Evolutionary conservation across 495 filamentous ascomycete species (phyloP).

Genomic region (Elasticomyces elasticus): DNA sequence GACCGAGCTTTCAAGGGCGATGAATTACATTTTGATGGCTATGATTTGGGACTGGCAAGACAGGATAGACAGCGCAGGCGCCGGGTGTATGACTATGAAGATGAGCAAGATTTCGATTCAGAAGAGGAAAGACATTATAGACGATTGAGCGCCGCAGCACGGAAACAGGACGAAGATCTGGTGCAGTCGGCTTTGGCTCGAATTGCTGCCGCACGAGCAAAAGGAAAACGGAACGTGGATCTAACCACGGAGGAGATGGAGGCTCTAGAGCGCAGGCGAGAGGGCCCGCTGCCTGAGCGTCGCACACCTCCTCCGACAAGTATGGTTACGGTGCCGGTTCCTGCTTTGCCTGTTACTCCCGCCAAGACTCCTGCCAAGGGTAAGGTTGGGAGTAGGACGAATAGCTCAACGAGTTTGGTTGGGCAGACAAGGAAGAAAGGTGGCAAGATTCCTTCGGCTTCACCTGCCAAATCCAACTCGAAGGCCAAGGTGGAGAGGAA

Average conservation of each 20-base stretch:
- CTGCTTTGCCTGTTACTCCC: constrained; percentile 15
- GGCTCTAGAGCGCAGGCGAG: constrained; percentile 52
- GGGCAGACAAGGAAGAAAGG: constrained; percentile 10
- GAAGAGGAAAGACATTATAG: constrained; percentile 24
- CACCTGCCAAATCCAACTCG: constrained; percentile 19
- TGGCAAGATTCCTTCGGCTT: constrained; percentile 10
- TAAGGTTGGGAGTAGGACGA: constrained; percentile 12
- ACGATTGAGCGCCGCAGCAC: constrained; percentile 31
- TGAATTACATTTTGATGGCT: constrained; percentile 52
- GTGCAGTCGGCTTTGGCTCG: constrained; percentile 64
- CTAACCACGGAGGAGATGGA: constrained; percentile 64
- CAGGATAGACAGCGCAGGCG: constrained; percentile 35
- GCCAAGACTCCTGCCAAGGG: constrained; percentile 12
- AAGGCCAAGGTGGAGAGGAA: constrained; percentile 20
- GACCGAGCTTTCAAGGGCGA: constrained; percentile 44
- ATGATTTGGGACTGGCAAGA: constrained; percentile 48
- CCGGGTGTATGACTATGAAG: constrained; percentile 43
- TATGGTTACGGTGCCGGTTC: too few relatives aligned
- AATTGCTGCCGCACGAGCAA: constrained; percentile 62
- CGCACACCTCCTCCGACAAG: constrained; percentile 6
- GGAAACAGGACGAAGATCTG: constrained; percentile 61
- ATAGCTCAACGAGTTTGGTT: constrained; percentile 14
- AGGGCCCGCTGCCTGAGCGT: constrained; percentile 14
- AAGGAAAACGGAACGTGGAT: constrained; percentile 65
- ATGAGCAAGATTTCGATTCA: constrained; percentile 45